These are phyloP conservation scores for Talaromyces piceae DNA, from an alignment of 2,329 filamentous ascomycete species.

Conservation along the genomic window DNA sequence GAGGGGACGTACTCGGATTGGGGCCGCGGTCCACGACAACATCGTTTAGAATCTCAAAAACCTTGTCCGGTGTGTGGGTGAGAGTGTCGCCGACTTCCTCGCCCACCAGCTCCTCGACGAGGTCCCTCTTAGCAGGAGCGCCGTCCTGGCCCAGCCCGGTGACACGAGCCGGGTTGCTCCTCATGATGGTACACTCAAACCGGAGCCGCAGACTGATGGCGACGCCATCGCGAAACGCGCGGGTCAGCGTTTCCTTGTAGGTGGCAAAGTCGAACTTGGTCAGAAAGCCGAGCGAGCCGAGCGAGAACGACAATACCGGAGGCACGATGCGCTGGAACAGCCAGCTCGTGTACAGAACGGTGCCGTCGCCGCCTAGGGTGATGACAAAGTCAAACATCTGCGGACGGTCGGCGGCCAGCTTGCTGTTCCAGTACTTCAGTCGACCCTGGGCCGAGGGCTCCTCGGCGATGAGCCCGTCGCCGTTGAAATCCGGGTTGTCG, in stretches of 20 bases:
- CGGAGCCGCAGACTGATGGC: slow-evolving; percentile 79
- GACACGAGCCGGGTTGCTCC: slow-evolving; percentile 38
- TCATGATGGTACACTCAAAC: slow-evolving; percentile 92
- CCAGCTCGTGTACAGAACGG: slow-evolving; percentile 92
- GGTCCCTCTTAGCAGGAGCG: slow-evolving; percentile 46
- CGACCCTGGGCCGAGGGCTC: slow-evolving; percentile 49
- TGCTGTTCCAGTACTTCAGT: slow-evolving; percentile 74
- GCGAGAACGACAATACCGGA: slow-evolving; percentile 81
- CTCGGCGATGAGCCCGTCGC: slow-evolving; percentile 58
- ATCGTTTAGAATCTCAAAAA: slow-evolving; percentile 89
- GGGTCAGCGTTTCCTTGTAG: slow-evolving; percentile 60
- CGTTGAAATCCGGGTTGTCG: slow-evolving; percentile 66
- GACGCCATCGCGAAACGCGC: slow-evolving; percentile 72
- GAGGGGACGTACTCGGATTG: slow-evolving; percentile 67
- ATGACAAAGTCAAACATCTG: slow-evolving; percentile 92
- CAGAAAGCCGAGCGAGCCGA: slow-evolving; percentile 88
- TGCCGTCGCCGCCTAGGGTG: slow-evolving; percentile 91
- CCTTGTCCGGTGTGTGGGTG: slow-evolving; percentile 77
- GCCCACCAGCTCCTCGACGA: slow-evolving; percentile 85
- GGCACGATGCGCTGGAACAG: slow-evolving; percentile 93
- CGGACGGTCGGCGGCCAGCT: slow-evolving; percentile 68
- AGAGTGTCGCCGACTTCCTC: slow-evolving; percentile 75
- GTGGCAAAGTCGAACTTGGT: slow-evolving; percentile 91
- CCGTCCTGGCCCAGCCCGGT: slow-evolving; percentile 13
- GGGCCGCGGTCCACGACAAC: slow-evolving; percentile 93